These are phyloP conservation scores for Coemansia sp. DNA, from an alignment of 192 early-diverging fungal species.

Conservation along the genomic window DNA sequence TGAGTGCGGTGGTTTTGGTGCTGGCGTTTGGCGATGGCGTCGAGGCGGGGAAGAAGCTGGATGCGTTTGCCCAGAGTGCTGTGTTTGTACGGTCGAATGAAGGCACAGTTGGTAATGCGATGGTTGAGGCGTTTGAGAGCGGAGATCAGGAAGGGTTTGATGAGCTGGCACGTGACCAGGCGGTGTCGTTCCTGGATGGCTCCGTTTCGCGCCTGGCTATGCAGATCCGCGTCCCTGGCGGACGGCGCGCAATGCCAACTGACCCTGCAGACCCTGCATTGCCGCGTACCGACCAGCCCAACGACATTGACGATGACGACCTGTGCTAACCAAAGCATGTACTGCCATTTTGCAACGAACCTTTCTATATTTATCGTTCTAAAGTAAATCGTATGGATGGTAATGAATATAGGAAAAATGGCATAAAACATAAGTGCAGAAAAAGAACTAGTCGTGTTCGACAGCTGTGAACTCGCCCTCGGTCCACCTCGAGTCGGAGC, in stretches of 20 bases:
- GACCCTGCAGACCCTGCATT: too few species aligned
- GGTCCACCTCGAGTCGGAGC: constrained; percentile 52
- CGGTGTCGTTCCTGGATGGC: constrained; percentile 28
- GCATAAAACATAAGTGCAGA: not conserved
- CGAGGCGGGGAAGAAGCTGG: constrained; percentile 41
- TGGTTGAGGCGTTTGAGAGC: constrained; percentile 39
- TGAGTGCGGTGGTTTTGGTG: constrained; percentile 31
- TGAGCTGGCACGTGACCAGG: constrained; percentile 20
- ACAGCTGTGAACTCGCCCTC: constrained; percentile 50
- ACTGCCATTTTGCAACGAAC: too few species aligned
- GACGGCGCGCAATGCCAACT: not conserved
- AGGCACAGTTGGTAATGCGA: constrained; percentile 29
- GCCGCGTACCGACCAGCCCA: too few species aligned
- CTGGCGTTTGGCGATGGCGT: constrained; percentile 48
- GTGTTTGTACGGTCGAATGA: constrained; percentile 36
- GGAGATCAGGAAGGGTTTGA: constrained; percentile 45
- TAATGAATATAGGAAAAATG: not conserved
- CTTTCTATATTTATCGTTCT: too few species aligned
- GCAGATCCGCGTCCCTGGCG: constrained; percentile 36
- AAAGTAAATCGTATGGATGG: too few species aligned
- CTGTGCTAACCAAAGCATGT: too few species aligned
- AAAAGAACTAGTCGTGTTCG: constrained; percentile 40
- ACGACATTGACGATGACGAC: too few species aligned
- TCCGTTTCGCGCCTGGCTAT: constrained; percentile 31
- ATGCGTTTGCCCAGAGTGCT: constrained; percentile 35